Evolutionary conservation across 2,329 filamentous ascomycete genomes (phyloP), one percentile per base, ranked within the genome.

Genomic region (Aspergillus novoparasiticus): DNA sequence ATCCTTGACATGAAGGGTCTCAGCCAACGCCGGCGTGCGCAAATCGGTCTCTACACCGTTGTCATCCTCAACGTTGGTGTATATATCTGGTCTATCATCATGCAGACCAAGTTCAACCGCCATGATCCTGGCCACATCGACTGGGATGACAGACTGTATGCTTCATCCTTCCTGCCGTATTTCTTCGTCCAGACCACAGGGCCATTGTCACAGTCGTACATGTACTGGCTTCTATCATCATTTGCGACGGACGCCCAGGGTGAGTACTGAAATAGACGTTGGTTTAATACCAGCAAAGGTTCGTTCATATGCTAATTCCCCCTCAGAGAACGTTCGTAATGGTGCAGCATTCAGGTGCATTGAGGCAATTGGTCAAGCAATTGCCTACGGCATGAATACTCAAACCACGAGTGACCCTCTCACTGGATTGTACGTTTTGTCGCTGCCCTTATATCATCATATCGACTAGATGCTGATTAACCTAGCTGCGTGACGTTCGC

Each of bases 41-140:
- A 83, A 61, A 62, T 80, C 5, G 81, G 81, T 55, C 76, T 84
- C 8, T 79, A 79, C 63, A 79, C 74, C 4, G 80, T 83, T 6
- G 77, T 81, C 2, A 69, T 80, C n/a, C 76, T 82, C 8, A 84
- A 83, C 51, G 64, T 80, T 5, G 81, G 79, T n/a, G 81, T 82
- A 0, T 83, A 83, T 58, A 80, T 83, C 63, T 83, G 81, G 82
- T 82, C 81, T 1, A 82, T 83, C 58, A 72, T 82, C 23, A 83
- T 83, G 77, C 80, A 83, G 64, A 71, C 71, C 10, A 71, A 69
- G 23, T 83, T 83, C 65, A 76, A 80, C 39, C 63, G 46, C 36
- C 58, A 73, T 3, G 66, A 75, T 50, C 82, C 81, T 0, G 80
- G 80, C 1, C 72, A 79, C 14, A 82, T 83, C 28, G 81, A 83